phyloP scores from a whole-genome alignment of 2,329 filamentous ascomycete species.

The Penicillium sp. region DNA sequence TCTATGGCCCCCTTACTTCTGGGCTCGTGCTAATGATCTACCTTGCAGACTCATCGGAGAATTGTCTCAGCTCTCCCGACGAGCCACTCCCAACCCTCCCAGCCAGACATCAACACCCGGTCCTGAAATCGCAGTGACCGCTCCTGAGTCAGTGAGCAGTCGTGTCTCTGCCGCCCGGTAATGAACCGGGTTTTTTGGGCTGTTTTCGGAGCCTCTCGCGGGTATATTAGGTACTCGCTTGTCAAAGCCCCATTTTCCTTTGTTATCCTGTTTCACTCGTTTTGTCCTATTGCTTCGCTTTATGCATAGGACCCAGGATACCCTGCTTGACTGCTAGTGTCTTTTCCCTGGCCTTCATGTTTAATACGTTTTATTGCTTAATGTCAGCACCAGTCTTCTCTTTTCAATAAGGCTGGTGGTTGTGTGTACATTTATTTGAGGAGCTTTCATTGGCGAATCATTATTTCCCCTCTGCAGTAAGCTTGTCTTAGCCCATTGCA shows the following conservation, averaged over 20 bases:
- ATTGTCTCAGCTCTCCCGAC: conserved; percentile 36
- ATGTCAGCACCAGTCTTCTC: conserved; percentile 2
- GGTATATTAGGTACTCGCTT: not conserved
- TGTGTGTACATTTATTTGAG: conserved; percentile 5
- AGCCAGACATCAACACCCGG: conserved; percentile 33
- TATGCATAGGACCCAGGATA: conserved; percentile 29
- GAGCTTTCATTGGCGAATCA: not conserved
- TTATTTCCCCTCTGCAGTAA: not conserved
- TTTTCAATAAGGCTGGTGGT: not conserved
- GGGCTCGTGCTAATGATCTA: not conserved
- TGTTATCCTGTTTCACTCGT: conserved; percentile 23
- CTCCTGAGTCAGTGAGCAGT: conserved; percentile 17
- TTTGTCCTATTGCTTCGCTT: conserved; percentile 19
- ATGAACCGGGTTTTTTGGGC: not conserved
- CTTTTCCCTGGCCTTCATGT: conserved; percentile 17
- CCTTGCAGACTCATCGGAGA: conserved; percentile 39
- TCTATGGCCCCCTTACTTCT: not conserved
- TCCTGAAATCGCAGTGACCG: conserved; percentile 20
- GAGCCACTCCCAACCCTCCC: conserved; percentile 28
- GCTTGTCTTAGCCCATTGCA: not conserved
- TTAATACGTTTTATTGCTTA: conserved; percentile 23
- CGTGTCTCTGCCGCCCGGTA: conserved; percentile 13
- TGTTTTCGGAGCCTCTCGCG: not conserved
- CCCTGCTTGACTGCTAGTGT: conserved; percentile 18
- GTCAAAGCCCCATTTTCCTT: conserved; percentile 21